Percentiles rank a stretch among this genome's conserved stretches.
These are phyloP conservation scores for Globisporangium okanoganense DNA, from an alignment of 352 stramenopile genomes.

Conservation along the genomic window DNA sequence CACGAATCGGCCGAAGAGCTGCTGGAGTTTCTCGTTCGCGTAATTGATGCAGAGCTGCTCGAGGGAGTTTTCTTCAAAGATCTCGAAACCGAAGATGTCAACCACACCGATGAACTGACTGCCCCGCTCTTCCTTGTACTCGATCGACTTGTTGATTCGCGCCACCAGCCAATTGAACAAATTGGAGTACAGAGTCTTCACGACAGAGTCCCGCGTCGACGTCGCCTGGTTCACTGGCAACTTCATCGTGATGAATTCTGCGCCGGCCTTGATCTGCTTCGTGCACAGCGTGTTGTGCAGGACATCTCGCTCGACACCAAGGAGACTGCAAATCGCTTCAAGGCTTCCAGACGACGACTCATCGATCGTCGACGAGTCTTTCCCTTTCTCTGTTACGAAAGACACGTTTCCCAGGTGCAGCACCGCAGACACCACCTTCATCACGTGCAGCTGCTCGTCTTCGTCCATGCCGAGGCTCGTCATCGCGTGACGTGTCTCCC, in stretches of 20 bases:
- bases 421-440: conserved; percentile 81
- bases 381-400: conserved; percentile 69
- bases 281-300: conserved; percentile 64
- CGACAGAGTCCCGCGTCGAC: conserved; percentile 79
- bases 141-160: conserved; percentile 90
- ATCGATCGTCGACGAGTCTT: conserved; percentile 60
- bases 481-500: conserved; percentile 74
- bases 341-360: conserved; percentile 38
- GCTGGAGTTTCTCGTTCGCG: conserved; percentile 86
- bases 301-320: conserved; percentile 59
- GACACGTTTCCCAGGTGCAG: conserved; percentile 85
- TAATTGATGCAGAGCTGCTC: conserved; percentile 90
- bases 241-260: conserved; percentile 72
- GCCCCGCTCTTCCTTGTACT: conserved; percentile 65
- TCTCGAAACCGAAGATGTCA: conserved; percentile 92
- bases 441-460: conserved; percentile 78
- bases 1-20: conserved; percentile 77
- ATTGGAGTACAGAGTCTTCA: conserved; percentile 87
- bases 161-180: conserved; percentile 94
- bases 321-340: conserved; percentile 71
- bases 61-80: conserved; percentile 90
- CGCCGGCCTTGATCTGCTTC: conserved; percentile 76
- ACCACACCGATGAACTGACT: conserved; percentile 88
- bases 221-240: conserved; percentile 63
- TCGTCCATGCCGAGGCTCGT: conserved; percentile 70